A percentile compares a stretch with the other conserved stretches of the same genome.
Conservation (phyloP, 768 basidiomycete species). For the Tulasnella sp. region DNA sequence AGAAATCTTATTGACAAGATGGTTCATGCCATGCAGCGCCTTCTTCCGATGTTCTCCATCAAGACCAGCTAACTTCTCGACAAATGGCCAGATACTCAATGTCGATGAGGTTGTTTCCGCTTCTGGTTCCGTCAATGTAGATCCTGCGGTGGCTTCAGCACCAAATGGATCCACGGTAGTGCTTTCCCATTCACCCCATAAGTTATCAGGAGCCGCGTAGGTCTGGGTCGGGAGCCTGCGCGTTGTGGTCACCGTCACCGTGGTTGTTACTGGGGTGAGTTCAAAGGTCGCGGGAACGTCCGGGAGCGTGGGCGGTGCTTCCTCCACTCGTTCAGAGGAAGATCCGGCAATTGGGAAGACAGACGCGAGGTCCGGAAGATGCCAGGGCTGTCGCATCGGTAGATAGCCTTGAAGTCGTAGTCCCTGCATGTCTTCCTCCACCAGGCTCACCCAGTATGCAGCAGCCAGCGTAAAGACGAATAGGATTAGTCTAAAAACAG, state of each 20-base stretch:
- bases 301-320: neutral
- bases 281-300: neutral
- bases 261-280: neutral
- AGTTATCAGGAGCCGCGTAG: conserved; percentile 8
- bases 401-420: neutral
- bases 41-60: too few relatives aligned
- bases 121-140: too few relatives aligned
- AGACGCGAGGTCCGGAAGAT: neutral
- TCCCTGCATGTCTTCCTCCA: neutral
- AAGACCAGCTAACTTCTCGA: too few relatives aligned
- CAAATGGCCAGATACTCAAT: too few relatives aligned
- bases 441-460: neutral
- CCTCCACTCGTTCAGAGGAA: too few relatives aligned
- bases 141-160: too few relatives aligned
- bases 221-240: conserved; percentile 1
- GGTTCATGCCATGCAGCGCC: too few relatives aligned
- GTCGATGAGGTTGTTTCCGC: too few relatives aligned
- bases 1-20: too few relatives aligned
- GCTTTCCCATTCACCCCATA: conserved; percentile 9
- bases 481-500: neutral
- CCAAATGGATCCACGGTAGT: neutral
- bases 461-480: neutral
- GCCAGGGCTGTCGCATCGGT: neutral
- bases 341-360: neutral
- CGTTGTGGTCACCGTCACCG: neutral